These are phyloP conservation scores for Vinca minor DNA, from an alignment of 257 asterid genomes.

Conservation along the genomic window DNA sequence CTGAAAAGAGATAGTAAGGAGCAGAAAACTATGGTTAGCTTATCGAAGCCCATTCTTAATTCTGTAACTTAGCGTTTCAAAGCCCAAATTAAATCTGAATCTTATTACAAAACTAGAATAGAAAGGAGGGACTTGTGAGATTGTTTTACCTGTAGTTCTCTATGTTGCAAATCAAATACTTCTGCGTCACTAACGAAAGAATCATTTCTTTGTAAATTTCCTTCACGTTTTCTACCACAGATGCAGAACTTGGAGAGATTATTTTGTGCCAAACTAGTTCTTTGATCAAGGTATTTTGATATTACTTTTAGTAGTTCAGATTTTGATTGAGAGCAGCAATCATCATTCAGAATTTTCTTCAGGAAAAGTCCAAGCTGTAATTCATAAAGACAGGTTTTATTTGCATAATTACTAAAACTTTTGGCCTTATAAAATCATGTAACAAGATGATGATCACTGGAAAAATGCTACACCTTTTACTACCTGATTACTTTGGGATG, in stretches of 20 bases:
- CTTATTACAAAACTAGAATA: neutral
- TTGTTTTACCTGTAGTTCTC: conserved; percentile 53
- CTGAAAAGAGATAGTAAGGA: conserved; percentile 27
- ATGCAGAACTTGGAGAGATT: conserved; percentile 52
- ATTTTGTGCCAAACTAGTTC: conserved; percentile 47
- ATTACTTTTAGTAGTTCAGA: conserved; percentile 50
- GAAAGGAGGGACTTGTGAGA: neutral
- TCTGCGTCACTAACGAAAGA: conserved; percentile 31
- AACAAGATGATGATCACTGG: neutral
- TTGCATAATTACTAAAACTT: neutral
- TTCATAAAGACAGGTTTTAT: conserved; percentile 13
- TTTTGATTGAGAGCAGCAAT: conserved; percentile 43
- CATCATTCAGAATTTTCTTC: conserved; percentile 46
- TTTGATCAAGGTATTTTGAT: conserved; percentile 54
- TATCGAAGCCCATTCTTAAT: too few relatives aligned
- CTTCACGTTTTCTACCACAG: conserved; percentile 52
- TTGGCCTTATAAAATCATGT: neutral
- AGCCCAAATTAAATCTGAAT: too few relatives aligned
- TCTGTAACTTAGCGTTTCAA: too few relatives aligned
- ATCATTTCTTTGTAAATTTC: conserved; percentile 15
- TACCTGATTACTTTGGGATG: conserved; percentile 79
- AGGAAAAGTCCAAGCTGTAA: conserved; percentile 63
- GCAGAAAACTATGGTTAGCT: neutral
- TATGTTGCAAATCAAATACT: conserved; percentile 50
- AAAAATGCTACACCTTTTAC: neutral